Base-by-base conservation (phyloP, 345 rosid species). In the Salix brachista region DNA sequence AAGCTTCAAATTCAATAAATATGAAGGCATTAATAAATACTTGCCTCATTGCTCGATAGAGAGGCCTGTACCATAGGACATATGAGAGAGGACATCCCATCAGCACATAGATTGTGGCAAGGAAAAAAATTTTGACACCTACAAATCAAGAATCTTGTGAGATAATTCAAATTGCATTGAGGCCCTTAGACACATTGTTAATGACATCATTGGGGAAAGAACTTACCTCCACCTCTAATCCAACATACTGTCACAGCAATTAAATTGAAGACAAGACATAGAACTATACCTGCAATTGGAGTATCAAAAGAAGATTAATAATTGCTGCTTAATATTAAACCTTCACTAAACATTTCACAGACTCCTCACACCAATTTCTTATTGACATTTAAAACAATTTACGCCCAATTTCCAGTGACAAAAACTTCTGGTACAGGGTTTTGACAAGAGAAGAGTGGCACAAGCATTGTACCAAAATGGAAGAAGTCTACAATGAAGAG, bases 21-120 rank as follows among this genome's bases (percentile, higher is more conserved):
- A 32, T 36, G 5, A 66, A 66, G 26, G 16, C 71, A 69, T 50
- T 77, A 56, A 6, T 48, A 34, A 69, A 28, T 2, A 71, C 85
- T 70, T 83, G 86, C 99, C 96, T 91, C 97, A 96, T 94, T 75
- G 93, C 99, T 81, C 97, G 89, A 85, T 94, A 96, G 19, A 96
- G 90, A 34, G 99, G 99, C 87, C 97, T 88, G 86, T 96, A 96
- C 99, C 99, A 96, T 58, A 96, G 75, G 66, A 96, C 87, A 78
- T 92, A 96, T 58, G 98, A 94, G 56, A 94, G 89, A 6, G 99
- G 99, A 32, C 87, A 83, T 83, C 99, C 98, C 30, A 90, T 84
- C 75, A 96, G 80, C 2, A 89, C 94, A 84, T 96, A 96, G 79
- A 96, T 96, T 8, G 80, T 78, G 5, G 99, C 94, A 77, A 96